Evolutionary conservation across 352 stramenopile genomes (phyloP).

Genomic region (Phytophthora podocarpi): DNA sequence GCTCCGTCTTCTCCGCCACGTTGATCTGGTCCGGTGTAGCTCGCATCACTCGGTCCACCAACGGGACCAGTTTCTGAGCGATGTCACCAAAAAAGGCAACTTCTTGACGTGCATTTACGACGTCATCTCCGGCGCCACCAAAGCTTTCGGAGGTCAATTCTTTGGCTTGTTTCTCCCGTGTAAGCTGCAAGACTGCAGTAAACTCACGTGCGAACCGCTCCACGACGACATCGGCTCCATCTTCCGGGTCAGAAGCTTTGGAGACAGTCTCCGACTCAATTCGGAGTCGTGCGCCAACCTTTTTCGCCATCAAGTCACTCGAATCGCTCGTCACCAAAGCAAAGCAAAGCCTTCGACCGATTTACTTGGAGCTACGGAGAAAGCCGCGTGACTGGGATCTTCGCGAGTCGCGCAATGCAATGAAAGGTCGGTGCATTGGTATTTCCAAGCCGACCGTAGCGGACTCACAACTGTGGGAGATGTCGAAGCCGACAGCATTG

Average conservation of each 20-base stretch:
- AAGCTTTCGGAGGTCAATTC: constrained; percentile 6
- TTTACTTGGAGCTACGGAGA: too few species aligned
- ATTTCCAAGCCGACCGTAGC: neutral
- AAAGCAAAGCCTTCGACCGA: neutral
- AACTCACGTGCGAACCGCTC: constrained; percentile 67
- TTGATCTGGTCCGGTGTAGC: constrained; percentile 37
- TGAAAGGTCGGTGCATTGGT: constrained; percentile 24
- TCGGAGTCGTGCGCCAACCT: constrained; percentile 2
- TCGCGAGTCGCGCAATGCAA: neutral
- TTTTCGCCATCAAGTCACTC: constrained; percentile 16
- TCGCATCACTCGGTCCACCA: constrained; percentile 42
- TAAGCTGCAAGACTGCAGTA: constrained; percentile 36
- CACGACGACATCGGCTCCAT: constrained; percentile 35
- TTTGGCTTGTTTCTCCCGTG: constrained; percentile 38
- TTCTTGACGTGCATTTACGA: constrained; percentile 17
- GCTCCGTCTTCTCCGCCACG: constrained; percentile 34
- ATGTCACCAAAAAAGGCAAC: constrained; percentile 51
- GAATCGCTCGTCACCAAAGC: neutral
- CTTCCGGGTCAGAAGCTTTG: constrained; percentile 4
- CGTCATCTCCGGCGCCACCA: constrained; percentile 8
- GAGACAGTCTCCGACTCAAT: constrained; percentile 5
- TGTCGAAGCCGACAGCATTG: constrained; percentile 19
- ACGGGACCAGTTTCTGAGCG: constrained; percentile 42
- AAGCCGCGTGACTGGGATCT: too few species aligned
- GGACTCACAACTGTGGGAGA: neutral